These are phyloP conservation scores for Trichomonas tenax DNA, from an alignment of 208 protist species.

Conservation along the genomic window DNA sequence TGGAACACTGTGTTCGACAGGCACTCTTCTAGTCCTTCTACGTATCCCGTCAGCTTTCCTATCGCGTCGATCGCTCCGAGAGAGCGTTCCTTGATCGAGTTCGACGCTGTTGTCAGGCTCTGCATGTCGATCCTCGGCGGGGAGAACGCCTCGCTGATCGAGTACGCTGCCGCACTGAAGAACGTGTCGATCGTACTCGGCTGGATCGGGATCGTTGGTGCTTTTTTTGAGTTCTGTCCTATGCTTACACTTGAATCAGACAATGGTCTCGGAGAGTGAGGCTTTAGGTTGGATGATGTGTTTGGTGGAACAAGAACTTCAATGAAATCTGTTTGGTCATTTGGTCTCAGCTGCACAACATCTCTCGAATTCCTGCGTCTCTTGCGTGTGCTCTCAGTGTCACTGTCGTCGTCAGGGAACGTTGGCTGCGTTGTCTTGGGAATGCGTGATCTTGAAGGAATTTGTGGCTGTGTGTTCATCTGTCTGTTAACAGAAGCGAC, in stretches of 20 bases:
- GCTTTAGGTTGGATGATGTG: background rate
- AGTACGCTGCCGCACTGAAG: background rate
- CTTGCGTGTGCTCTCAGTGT: background rate
- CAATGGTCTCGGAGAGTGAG: background rate
- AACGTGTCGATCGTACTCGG: background rate
- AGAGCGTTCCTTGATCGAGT: background rate
- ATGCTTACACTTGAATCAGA: too few relatives aligned
- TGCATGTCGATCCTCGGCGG: background rate
- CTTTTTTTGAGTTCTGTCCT: too few relatives aligned
- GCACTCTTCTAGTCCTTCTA: background rate
- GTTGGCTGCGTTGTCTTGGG: background rate
- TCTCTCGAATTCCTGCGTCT: background rate
- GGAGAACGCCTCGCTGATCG: background rate
- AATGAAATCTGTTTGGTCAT: background rate
- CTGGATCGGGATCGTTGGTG: background rate
- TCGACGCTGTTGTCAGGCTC: background rate
- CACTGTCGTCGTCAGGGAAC: background rate
- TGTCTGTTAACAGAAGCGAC: too few relatives aligned
- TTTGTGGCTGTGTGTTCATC: background rate
- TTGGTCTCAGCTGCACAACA: background rate
- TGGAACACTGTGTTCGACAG: background rate
- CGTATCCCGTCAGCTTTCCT: background rate
- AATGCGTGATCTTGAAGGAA: background rate
- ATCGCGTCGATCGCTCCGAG: background rate
- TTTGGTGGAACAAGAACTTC: background rate